A percentile compares a stretch with the other conserved stretches of the same genome.
These are phyloP conservation scores for Fusarium armeniacum DNA, from an alignment of 2,329 filamentous ascomycete species.

Conservation along the genomic window DNA sequence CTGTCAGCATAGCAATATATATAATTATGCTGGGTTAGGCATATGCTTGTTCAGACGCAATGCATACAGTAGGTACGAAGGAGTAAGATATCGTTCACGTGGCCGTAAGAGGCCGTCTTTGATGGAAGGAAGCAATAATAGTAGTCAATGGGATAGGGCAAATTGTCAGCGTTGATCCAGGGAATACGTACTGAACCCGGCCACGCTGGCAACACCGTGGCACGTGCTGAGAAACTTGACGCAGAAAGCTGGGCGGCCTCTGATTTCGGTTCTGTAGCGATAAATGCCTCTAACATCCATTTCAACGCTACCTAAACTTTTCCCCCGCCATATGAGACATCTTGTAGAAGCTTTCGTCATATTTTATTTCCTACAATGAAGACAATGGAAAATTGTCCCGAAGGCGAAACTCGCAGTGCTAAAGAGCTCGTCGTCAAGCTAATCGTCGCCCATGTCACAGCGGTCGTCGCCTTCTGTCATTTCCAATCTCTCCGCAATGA, in stretches of 20 bases:
- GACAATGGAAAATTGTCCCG: neutral
- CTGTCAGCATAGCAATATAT: too few relatives aligned
- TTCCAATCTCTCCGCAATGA: slow-evolving; percentile 24
- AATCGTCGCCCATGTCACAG: slow-evolving; percentile 26
- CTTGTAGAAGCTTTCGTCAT: neutral
- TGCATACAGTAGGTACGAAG: too few relatives aligned
- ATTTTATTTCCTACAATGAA: neutral
- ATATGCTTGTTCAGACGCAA: too few relatives aligned
- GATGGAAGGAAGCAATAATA: too few relatives aligned
- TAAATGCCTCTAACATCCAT: neutral
- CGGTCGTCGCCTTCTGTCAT: slow-evolving; percentile 23
- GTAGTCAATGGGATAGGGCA: too few relatives aligned
- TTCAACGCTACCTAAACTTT: neutral
- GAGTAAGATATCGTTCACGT: too few relatives aligned
- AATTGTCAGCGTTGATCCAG: too few relatives aligned
- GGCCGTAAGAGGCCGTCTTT: too few relatives aligned
- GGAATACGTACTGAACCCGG: too few relatives aligned
- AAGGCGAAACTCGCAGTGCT: neutral
- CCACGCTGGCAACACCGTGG: neutral
- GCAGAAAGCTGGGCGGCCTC: too few relatives aligned
- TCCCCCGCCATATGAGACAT: neutral
- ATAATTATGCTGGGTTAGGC: too few relatives aligned
- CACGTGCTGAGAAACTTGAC: too few relatives aligned
- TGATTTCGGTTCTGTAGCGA: neutral
- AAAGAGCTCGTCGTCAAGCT: slow-evolving; percentile 32